Conservation (phyloP, 169 alveolate genomes). For the Hammondia hammondi region DNA sequence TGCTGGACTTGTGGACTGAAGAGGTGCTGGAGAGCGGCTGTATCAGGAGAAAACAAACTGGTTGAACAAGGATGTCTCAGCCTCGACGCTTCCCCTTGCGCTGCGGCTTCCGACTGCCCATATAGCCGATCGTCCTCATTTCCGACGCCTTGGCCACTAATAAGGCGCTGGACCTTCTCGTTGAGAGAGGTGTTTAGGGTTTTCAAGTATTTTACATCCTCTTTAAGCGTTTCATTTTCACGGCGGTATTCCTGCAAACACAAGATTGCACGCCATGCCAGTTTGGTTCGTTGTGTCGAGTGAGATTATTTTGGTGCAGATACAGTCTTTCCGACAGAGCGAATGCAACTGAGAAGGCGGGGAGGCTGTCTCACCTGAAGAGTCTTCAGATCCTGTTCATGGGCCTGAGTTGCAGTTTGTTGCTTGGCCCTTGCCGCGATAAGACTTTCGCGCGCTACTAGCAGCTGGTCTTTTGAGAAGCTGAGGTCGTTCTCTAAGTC, state of each 20-base stretch:
- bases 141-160: background rate
- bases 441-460: conserved; percentile 37
- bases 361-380: conserved; percentile 13
- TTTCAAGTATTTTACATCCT: conserved; percentile 30
- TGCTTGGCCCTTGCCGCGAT: conserved; percentile 43
- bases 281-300: background rate
- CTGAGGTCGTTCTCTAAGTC: conserved; percentile 30
- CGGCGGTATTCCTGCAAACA: conserved; percentile 20
- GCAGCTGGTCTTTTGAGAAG: conserved; percentile 38
- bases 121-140: background rate
- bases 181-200: conserved; percentile 33
- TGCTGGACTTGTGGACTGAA: conserved; percentile 33
- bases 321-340: background rate
- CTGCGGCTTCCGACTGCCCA: background rate
- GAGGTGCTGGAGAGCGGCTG: background rate
- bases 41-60: background rate
- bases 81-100: background rate
- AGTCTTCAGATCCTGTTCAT: conserved; percentile 40
- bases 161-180: conserved; percentile 36
- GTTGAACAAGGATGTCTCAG: background rate
- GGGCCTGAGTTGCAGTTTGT: conserved; percentile 41
- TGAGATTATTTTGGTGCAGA: background rate
- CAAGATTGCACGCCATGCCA: background rate
- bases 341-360: background rate
- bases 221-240: conserved; percentile 7